Conservation (phyloP, 2,329 filamentous ascomycete genomes). For the Talaromyces sp. region DNA sequence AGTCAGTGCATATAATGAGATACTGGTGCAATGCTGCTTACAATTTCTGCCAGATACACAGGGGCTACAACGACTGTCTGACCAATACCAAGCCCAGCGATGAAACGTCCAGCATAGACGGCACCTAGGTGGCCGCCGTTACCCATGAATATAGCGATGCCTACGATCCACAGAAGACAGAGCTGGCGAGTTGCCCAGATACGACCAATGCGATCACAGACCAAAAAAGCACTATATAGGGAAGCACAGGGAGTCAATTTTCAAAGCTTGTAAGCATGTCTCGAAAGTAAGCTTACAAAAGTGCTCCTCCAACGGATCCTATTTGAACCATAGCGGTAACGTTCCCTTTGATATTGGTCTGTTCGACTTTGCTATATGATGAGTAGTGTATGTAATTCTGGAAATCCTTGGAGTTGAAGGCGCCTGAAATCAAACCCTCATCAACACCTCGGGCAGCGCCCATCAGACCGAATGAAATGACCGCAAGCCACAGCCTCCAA, state of each 20-base stretch:
- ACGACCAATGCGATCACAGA: constrained; percentile 60
- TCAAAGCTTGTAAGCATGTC: constrained; percentile 33
- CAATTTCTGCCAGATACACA: not conserved
- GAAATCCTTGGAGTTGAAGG: constrained; percentile 49
- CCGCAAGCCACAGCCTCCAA: constrained; percentile 69
- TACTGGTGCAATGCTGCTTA: not conserved
- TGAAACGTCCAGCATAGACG: constrained; percentile 64
- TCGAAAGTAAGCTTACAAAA: constrained; percentile 50
- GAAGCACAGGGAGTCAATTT: constrained; percentile 1
- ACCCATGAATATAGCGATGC: constrained; percentile 58
- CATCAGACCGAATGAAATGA: constrained; percentile 65
- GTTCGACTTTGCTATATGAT: constrained; percentile 50
- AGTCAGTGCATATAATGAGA: constrained; percentile 2
- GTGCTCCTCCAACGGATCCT: constrained; percentile 67
- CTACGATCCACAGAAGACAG: constrained; percentile 56
- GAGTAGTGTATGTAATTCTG: constrained; percentile 56
- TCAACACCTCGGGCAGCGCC: constrained; percentile 70
- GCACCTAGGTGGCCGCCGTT: constrained; percentile 52
- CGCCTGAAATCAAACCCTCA: constrained; percentile 66
- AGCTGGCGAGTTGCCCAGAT: constrained; percentile 60
- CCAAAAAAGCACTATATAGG: constrained; percentile 55
- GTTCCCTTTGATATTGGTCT: constrained; percentile 51
- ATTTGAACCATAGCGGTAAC: constrained; percentile 77
- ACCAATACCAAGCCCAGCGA: constrained; percentile 63
- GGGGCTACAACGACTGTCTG: constrained; percentile 63